Evolutionary conservation across 192 early-diverging fungal genomes (phyloP).

Genomic region (Gaertneriomyces semiglobifer): DNA sequence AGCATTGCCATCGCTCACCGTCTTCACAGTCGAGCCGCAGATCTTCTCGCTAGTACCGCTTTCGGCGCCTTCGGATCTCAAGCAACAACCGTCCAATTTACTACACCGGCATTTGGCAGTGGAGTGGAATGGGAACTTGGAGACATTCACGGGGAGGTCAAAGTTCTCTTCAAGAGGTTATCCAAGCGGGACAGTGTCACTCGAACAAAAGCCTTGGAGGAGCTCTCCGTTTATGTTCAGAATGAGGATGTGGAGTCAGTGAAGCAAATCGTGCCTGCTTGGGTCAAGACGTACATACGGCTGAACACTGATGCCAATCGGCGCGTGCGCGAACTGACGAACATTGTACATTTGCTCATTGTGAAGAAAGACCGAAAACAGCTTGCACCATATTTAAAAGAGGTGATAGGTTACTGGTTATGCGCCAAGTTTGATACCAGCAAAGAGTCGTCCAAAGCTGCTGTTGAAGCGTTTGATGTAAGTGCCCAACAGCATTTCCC

Average conservation of each 20-base stretch:
- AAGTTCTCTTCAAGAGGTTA: slow-evolving; percentile 74
- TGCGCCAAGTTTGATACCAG: slow-evolving; percentile 75
- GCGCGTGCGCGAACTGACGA: slow-evolving; percentile 70
- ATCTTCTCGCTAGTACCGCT: slow-evolving; percentile 49
- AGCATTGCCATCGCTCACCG: neutral
- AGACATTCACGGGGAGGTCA: slow-evolving; percentile 30
- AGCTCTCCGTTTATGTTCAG: slow-evolving; percentile 62
- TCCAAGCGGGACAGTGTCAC: slow-evolving; percentile 86
- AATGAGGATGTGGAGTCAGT: slow-evolving; percentile 23
- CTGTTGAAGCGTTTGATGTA: slow-evolving; percentile 68
- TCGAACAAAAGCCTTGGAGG: slow-evolving; percentile 80
- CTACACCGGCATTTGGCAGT: slow-evolving; percentile 31
- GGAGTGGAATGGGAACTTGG: slow-evolving; percentile 33
- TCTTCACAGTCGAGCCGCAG: slow-evolving; percentile 58
- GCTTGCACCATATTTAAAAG: slow-evolving; percentile 77
- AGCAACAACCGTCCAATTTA: slow-evolving; percentile 30
- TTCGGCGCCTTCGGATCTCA: slow-evolving; percentile 71
- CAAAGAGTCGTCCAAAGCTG: slow-evolving; percentile 68
- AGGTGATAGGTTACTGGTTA: slow-evolving; percentile 81
- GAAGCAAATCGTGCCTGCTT: slow-evolving; percentile 39
- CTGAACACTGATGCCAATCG: slow-evolving; percentile 76
- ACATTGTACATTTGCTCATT: slow-evolving; percentile 64
- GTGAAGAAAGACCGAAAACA: slow-evolving; percentile 66
- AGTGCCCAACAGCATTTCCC: neutral
- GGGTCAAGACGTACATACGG: slow-evolving; percentile 59